A percentile compares a stretch with the other conserved stretches of the same genome.
Conservation (phyloP, 768 basidiomycete genomes). For the Imleria badia region DNA sequence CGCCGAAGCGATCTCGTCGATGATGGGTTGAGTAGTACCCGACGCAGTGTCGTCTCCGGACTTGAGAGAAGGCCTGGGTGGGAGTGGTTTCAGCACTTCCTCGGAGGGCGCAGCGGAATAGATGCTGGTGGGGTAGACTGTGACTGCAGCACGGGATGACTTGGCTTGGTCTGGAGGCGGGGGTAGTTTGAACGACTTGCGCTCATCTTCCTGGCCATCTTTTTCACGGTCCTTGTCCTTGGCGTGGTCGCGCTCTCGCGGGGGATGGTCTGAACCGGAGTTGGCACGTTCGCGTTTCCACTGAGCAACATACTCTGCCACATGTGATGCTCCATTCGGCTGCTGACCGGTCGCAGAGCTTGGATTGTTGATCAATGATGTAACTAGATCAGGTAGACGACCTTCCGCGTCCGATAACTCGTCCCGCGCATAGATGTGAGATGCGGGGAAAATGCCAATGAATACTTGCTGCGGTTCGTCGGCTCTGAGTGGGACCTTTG, state of each 20-base stretch:
- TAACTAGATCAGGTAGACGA: constrained; percentile 73
- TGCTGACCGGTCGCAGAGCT: constrained; percentile 32
- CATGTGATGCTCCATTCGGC: constrained; percentile 35
- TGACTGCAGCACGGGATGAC: constrained; percentile 67
- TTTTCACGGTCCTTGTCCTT: constrained; percentile 54
- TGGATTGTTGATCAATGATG: constrained; percentile 45
- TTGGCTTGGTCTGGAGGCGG: constrained; percentile 76
- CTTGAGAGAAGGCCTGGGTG: constrained; percentile 91
- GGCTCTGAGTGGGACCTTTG: constrained; percentile 55
- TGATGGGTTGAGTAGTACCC: constrained; percentile 81
- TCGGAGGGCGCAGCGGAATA: constrained; percentile 71
- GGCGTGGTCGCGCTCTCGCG: constrained; percentile 32
- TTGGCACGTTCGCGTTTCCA: constrained; percentile 40
- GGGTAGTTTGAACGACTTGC: constrained; percentile 69
- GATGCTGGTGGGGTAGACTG: constrained; percentile 74
- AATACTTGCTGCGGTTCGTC: constrained; percentile 87
- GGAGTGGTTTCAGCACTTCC: constrained; percentile 67
- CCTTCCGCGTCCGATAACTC: constrained; percentile 87
- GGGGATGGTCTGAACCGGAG: constrained; percentile 26
- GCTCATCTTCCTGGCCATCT: constrained; percentile 62
- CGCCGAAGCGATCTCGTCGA: constrained; percentile 97
- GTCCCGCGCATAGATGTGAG: constrained; percentile 84
- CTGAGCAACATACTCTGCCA: constrained; percentile 46
- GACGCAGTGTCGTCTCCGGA: constrained; percentile 91
- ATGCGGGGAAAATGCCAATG: constrained; percentile 92